Base-by-base conservation (phyloP, 202 grass and related monocot species). In the Brachypodium distachyon region DNA sequence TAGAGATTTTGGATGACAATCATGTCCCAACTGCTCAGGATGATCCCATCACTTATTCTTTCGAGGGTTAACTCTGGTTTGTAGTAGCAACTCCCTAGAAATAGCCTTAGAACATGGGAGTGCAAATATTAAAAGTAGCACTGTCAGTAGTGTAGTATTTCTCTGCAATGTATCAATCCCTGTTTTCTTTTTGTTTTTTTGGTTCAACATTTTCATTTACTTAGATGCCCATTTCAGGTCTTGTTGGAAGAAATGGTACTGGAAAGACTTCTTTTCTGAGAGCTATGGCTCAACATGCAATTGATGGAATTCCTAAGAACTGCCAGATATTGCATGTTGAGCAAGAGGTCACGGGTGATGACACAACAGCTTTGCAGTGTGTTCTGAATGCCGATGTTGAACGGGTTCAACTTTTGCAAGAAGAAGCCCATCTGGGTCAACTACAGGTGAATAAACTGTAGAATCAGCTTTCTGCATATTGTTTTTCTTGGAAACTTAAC, bases 261-360 rank as follows among this genome's bases (percentile, higher is more conserved):
- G 94, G 94, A 18, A 97, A 97, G 86, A 97, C 94, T 69, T 97
- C 94, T 82, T 89, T 97, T 53, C 86, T 97, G 27, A 91, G 94
- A 80, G 85, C 90, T 53, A 97, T 97, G 94, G 94, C 94, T 1
- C 26, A 90, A 74, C 88, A 97, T 87, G 86, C 82, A 37, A 94
- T 97, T 81, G 94, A 93, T 77, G 94, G 94, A 67, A 94, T 97
- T 81, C 94, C 94, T 16, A 93, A 88, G 72, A 97, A 94, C 73
- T 97, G 94, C 55, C 94, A 97, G 66, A 97, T 97, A 89, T 92
- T 97, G 71, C 94, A 97, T 55, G 94, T 97, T 29, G 94, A 97
- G 40, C 94, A 97, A 92, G 94, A 97, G 84, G 94, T 97, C 23
- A 69, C 64, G 5, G 94, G 91, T 64, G 94, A 94, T 38, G 82